Base-by-base conservation (phyloP, 2,329 filamentous ascomycete species). In the Tolypocladium sp. region DNA sequence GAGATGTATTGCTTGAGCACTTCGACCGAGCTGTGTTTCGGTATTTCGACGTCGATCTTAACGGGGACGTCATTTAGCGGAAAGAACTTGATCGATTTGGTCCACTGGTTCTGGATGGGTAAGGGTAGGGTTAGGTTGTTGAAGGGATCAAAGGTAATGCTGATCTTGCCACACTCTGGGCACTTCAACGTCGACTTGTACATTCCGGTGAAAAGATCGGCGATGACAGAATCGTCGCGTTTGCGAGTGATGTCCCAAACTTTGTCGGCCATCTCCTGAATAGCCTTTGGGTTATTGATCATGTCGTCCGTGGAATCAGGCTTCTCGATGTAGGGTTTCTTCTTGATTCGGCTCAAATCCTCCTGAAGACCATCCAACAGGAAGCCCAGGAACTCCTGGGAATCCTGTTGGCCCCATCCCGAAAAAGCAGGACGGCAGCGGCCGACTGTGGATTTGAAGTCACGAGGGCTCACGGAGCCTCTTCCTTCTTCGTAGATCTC, bases 111-210 rank as follows among this genome's bases (percentile, higher is more conserved):
- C 71, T 94, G 89, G 58, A 96, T 85, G 0, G 94, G 94, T 40
- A 99, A 78, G 59, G 95, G 94, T 30, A 99, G 78, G 0, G 94
- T 97, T 60, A 99, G 77, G 64, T 95, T 94, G 73, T 92, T 97
- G 79, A 96, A 99, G 0, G 94, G 94, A 71, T 99, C 94, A 69
- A 99, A 99, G 0, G 94, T 97, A 67, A 99, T 96, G 82, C 92
- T 97, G 74, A 97, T 89, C 76, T 97, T 99, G 66, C 88, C 83
- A 72, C 94, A 99, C 9, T 82, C 83, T 0, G 94, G 94, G 69
- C 94, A 99, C 63, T 94, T 88, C 63, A 99, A 83, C 0, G 93
- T 97, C 52, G 95, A 97, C 77, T 97, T 97, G 82, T 97, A 99
- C 82, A 97, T 91, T 63, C 94, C 94, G 27, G 91, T 95, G 73